These are phyloP conservation scores for Trichoderma polysporum DNA, from an alignment of 2,329 filamentous ascomycete species.

Conservation along the genomic window DNA sequence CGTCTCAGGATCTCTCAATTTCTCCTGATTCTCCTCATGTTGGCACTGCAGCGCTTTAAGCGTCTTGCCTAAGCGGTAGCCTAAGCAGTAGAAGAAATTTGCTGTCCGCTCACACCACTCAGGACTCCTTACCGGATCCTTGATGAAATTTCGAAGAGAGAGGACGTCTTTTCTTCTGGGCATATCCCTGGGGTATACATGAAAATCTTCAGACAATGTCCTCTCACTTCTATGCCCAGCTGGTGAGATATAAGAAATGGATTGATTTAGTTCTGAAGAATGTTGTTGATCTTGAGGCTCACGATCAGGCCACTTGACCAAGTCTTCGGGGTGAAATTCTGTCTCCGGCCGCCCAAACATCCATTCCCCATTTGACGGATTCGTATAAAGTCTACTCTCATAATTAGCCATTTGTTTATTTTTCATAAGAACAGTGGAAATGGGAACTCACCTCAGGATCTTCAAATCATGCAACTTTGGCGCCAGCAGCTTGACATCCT, in stretches of 20 bases:
- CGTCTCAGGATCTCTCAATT: background rate
- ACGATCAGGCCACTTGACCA: conserved; percentile 8
- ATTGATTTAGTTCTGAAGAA: no score
- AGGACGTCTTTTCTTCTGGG: conserved; percentile 14
- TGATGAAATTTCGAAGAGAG: conserved; percentile 7
- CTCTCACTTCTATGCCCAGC: no score
- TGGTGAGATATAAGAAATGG: no score
- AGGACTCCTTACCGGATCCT: background rate
- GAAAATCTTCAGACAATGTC: conserved; percentile 6
- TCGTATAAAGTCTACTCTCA: background rate
- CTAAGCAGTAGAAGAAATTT: conserved; percentile 32
- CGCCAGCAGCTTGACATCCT: conserved; percentile 23
- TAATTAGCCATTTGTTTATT: background rate
- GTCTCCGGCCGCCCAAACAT: conserved; percentile 16
- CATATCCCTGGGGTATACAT: conserved; percentile 3
- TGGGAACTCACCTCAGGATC: background rate
- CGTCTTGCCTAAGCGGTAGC: conserved; percentile 42
- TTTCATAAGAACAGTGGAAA: background rate
- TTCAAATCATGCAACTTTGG: conserved; percentile 15
- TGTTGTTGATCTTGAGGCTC: background rate
- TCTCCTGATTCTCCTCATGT: conserved; percentile 12
- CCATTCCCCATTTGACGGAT: background rate
- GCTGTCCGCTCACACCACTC: conserved; percentile 12
- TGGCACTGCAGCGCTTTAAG: conserved; percentile 23
- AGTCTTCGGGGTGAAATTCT: conserved; percentile 20